These are phyloP conservation scores for Serendipita indica DNA, from an alignment of 768 basidiomycete species.

Conservation along the genomic window DNA sequence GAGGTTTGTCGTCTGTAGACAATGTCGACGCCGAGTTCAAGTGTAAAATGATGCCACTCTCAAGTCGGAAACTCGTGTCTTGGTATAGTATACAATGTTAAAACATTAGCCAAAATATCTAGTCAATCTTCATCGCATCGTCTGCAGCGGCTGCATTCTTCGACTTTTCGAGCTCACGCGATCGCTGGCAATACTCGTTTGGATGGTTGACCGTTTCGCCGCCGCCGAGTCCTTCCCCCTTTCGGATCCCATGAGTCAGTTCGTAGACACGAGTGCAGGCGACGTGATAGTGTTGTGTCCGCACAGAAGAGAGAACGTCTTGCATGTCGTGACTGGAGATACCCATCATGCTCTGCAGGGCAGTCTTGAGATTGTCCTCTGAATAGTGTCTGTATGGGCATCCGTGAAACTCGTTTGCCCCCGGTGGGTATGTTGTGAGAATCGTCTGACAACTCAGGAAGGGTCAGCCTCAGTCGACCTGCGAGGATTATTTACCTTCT, in stretches of 20 bases:
- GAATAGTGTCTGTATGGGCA: conserved; percentile 91
- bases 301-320: conserved; percentile 71
- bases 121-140: conserved; percentile 1
- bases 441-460: conserved; percentile 72
- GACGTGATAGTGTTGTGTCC: conserved; percentile 74
- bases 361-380: conserved; percentile 59
- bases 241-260: conserved; percentile 80
- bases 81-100: not conserved
- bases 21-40: not conserved
- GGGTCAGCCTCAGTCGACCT: conserved; percentile 8
- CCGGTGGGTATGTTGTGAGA: conserved; percentile 51
- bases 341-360: conserved; percentile 57
- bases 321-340: conserved; percentile 54
- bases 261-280: conserved; percentile 97
- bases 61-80: not conserved
- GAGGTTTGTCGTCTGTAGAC: not conserved
- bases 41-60: not conserved
- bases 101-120: not conserved
- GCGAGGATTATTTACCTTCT: conserved; percentile 41
- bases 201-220: conserved; percentile 89
- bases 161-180: conserved; percentile 16
- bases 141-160: not conserved
- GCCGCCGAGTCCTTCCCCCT: conserved; percentile 74
- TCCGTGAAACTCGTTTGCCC: conserved; percentile 56
- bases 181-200: conserved; percentile 41